Evolutionary conservation across 768 basidiomycete genomes (phyloP).

Genomic region (Suillus paluster): DNA sequence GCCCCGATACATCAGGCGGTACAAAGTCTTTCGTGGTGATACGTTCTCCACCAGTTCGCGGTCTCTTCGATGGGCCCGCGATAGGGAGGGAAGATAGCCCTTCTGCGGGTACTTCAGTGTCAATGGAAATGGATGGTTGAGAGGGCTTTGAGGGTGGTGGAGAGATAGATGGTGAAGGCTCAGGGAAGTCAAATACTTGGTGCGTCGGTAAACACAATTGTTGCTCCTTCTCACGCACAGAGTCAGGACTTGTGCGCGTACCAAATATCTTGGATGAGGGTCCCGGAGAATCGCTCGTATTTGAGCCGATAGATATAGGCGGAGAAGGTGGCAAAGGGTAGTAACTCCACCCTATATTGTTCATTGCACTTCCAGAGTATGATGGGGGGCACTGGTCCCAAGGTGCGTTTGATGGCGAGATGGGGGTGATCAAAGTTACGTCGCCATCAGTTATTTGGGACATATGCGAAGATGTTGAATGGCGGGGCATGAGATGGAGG

Average conservation of each 20-base stretch:
- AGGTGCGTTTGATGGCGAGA: constrained; percentile 42
- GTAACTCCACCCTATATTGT: constrained; percentile 51
- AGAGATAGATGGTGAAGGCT: constrained; percentile 39
- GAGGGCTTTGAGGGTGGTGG: constrained; percentile 34
- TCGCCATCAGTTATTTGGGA: constrained; percentile 63
- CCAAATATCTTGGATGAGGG: constrained; percentile 54
- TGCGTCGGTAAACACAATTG: constrained; percentile 67
- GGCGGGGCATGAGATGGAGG: constrained; percentile 23
- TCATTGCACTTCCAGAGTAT: constrained; percentile 39
- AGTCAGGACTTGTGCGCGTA: constrained; percentile 52
- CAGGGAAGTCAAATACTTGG: constrained; percentile 71
- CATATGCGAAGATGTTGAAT: constrained; percentile 48
- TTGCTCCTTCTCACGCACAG: constrained; percentile 47
- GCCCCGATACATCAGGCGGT: constrained; percentile 85
- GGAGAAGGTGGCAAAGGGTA: constrained; percentile 55
- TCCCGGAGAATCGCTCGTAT: constrained; percentile 48
- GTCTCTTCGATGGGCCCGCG: constrained; percentile 49
- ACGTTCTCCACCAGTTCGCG: constrained; percentile 50
- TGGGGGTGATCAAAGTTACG: constrained; percentile 60
- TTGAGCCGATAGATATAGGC: constrained; percentile 49
- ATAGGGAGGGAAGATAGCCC: constrained; percentile 25
- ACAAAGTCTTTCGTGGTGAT: constrained; percentile 80
- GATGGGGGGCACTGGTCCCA: constrained; percentile 51
- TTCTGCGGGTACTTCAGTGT: constrained; percentile 17
- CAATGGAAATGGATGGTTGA: constrained; percentile 40